Base-by-base conservation (phyloP, 2,329 filamentous ascomycete species). In the Nigrospora oryzae region DNA sequence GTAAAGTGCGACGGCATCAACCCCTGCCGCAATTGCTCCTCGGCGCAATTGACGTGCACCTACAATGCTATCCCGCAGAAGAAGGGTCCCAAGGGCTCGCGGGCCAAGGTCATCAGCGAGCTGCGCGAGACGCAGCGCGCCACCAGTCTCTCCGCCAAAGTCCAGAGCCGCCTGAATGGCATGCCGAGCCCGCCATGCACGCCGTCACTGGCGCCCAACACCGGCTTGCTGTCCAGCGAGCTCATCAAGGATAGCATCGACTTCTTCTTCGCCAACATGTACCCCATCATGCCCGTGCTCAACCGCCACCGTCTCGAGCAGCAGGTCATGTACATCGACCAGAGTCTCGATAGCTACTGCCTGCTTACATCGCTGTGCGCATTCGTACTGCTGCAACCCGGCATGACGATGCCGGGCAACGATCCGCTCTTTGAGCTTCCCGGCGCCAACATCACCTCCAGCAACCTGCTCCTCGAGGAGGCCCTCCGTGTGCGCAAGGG, bases 1-100 rank as follows among this genome's bases (percentile, higher is more conserved):
- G 83, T 86, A 60, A 86, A 84, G 62, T 86, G 83, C 59, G 81
- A 86, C 57, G 81, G 82, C 46, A 69, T 79, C 58, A 81, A 81
- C 55, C 83, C 84, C 16, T 89, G 84, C 63, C 75, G 78, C 48
- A 86, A 86, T 63, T 88, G 84, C 64, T 71, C 73, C 12, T 77
- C 81, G 8, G 80, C 83, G 7, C 74, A 80, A 56, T 70, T 87
- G 15, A 70, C 74, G 12, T 88, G 84, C 69, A 86, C 83, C 30
- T 88, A 86, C 71, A 82, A 85, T 66, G 80, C 82, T 32, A 79
- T 86, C 33, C 83, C 83, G 2, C 83, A 85, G 65, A 87, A 86
- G 67, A 87, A 87, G 62, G 84, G 84, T 1, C 84, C 83, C 37
- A 86, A 86, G 64, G 83, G 84, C 51, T 84, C 81, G 31, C 71